Base-by-base conservation (phyloP, 306 rosid species). In the Castanea mollissima region DNA sequence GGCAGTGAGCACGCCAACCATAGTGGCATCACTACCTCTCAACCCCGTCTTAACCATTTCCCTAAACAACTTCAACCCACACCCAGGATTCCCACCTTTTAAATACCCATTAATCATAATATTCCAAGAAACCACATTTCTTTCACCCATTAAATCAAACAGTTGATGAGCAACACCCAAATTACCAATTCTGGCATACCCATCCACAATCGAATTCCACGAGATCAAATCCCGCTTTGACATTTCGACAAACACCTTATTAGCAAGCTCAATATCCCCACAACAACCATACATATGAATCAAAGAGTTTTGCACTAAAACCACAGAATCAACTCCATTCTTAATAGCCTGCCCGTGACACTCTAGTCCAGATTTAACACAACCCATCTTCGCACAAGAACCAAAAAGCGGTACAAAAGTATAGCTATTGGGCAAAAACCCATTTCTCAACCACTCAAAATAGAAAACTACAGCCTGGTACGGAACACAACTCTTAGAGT, bases 71-170 rank as follows among this genome's bases (percentile, higher is more conserved):
- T 85, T 91, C 87, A 93, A 60, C 0, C 82, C 91, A 69, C 80
- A 81, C 58, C 93, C 97, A 6, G 93, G 94, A 69, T 85, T 86
- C 78, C 94, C 86, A 41, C 78, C 88, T 76, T 86, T 93, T 76
- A 84, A 46, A 84, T 74, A 86, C 74, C 96, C 98, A 73, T 90
- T 49, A 27, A 85, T 80, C 86, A 93, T 85, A 5, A 78, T 41
- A 81, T 91, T 93, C 98, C 97, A 93, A 71, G 92, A 83, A 5
- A 84, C 80, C 75, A 86, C 81, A 82, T 87, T 90, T 77, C 85
- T 86, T 23, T 85, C 89, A 1, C 91, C 87, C 91, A 93, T 91
- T 79, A 1, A 79, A 59, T 85, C 91, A 78, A 93, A 93, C 86
- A 90, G 1, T 16, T 1, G 6, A 51, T 79, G 90, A 32, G 93